Percentiles rank a stretch among this genome's conserved stretches.
Conservation (phyloP, 2,329 filamentous ascomycete species). For the Periglandula ipomoeae region DNA sequence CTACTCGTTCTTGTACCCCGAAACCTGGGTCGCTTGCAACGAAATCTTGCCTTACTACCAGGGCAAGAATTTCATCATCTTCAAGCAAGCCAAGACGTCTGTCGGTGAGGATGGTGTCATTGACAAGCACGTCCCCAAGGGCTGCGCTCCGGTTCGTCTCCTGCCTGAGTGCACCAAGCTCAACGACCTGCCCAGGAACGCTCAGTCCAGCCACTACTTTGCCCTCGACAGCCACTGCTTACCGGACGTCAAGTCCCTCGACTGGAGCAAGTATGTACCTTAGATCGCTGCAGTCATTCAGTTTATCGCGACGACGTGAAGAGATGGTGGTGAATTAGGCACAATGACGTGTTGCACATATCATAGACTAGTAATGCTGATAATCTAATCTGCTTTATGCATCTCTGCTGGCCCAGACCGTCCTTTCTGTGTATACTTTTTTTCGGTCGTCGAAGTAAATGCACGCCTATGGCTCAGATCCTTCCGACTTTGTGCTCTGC, state of each 20-base stretch:
- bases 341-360: too few species aligned
- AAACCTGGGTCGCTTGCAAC: constrained; percentile 33
- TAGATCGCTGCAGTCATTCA: too few species aligned
- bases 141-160: constrained; percentile 30
- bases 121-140: constrained; percentile 22
- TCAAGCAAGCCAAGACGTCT: too few species aligned
- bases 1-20: constrained; percentile 20
- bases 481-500: background rate
- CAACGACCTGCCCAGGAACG: constrained; percentile 22
- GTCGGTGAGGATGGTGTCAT: constrained; percentile 11
- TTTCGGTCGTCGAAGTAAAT: too few species aligned
- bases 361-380: too few species aligned
- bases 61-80: constrained; percentile 21
- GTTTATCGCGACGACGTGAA: too few species aligned
- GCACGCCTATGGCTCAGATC: background rate
- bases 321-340: too few species aligned
- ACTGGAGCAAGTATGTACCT: constrained; percentile 24
- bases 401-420: too few species aligned
- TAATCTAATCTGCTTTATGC: too few species aligned
- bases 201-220: constrained; percentile 27
- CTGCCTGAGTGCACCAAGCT: constrained; percentile 32
- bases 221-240: constrained; percentile 29
- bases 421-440: too few species aligned
- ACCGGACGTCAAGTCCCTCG: constrained; percentile 25
- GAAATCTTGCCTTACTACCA: constrained; percentile 29